Evolutionary conservation across 2,329 filamentous ascomycete genomes (phyloP).

Genomic region (Lasiodiplodia theobromae): DNA sequence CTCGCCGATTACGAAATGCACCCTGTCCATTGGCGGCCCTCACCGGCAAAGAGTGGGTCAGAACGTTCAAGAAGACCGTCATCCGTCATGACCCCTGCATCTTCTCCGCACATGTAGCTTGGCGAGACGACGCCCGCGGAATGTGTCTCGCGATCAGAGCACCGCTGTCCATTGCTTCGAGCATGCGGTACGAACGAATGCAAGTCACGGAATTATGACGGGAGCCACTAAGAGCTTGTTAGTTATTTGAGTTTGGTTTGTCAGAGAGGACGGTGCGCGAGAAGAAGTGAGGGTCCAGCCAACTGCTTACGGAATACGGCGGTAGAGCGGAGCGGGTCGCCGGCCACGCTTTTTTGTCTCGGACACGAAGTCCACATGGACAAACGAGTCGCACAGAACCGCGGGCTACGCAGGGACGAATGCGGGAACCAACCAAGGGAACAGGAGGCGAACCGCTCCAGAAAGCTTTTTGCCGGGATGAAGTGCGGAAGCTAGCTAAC

Average conservation of each 20-base stretch:
- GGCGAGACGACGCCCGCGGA: background rate
- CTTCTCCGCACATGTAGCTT: slow-evolving; percentile 1
- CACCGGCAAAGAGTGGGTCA: slow-evolving; percentile 4
- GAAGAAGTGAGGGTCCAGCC: slow-evolving; percentile 4
- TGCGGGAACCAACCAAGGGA: background rate
- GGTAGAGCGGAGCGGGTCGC: background rate
- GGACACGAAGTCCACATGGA: background rate
- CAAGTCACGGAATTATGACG: background rate
- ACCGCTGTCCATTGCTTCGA: background rate
- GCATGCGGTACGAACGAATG: background rate
- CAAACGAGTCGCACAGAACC: background rate
- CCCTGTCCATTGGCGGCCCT: background rate
- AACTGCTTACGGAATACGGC: slow-evolving; percentile 4
- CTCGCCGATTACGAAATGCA: slow-evolving; percentile 2
- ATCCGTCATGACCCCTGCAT: background rate
- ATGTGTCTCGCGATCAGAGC: slow-evolving; percentile 1
- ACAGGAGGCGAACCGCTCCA: background rate
- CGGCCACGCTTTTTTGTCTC: slow-evolving; percentile 3
- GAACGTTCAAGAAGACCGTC: background rate
- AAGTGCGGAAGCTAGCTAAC: background rate
- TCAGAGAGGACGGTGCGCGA: background rate
- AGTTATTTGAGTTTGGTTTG: background rate
- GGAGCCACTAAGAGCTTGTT: background rate
- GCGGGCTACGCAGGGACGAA: background rate
- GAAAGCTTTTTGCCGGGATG: background rate